A percentile compares a stretch with the other conserved stretches of the same genome.
These are phyloP conservation scores for Croton setiger DNA, from an alignment of 441 rosid species.

Conservation along the genomic window DNA sequence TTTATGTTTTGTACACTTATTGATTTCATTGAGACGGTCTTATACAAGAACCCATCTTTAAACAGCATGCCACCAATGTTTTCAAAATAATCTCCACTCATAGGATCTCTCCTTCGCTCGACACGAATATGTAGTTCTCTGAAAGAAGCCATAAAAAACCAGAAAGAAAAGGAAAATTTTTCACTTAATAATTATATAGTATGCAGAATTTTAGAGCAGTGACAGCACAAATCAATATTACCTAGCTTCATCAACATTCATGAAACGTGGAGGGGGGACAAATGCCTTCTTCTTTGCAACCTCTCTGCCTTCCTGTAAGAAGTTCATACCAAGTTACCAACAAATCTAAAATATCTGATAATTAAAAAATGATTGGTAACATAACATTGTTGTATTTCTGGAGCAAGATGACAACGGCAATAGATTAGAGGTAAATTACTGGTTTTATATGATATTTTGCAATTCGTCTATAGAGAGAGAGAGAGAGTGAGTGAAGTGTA, in stretches of 20 bases:
- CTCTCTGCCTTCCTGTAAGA: conserved; percentile 80
- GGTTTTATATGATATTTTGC: not conserved
- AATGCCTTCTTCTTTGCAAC: conserved; percentile 86
- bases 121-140: conserved; percentile 95
- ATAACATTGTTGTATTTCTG: not conserved
- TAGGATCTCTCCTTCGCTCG: conserved; percentile 83
- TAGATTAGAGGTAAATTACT: not conserved
- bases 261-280: conserved; percentile 95
- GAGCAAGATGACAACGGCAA: not conserved
- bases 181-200: too few species aligned
- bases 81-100: conserved; percentile 95
- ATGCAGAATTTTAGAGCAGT: conserved; percentile 7
- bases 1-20: conserved; percentile 69
- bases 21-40: conserved; percentile 84
- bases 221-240: conserved; percentile 23
- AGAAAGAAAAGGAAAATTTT: too few species aligned
- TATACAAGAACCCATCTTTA: conserved; percentile 91
- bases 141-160: conserved; percentile 14
- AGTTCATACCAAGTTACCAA: not conserved
- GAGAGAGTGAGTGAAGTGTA: too few species aligned
- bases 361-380: not conserved
- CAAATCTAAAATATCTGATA: not conserved
- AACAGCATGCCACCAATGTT: conserved; percentile 73
- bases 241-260: conserved; percentile 98
- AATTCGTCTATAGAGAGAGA: too few species aligned